phyloP scores from a whole-genome alignment of 192 early-diverging fungal genomes.

The Podila epicladia region DNA sequence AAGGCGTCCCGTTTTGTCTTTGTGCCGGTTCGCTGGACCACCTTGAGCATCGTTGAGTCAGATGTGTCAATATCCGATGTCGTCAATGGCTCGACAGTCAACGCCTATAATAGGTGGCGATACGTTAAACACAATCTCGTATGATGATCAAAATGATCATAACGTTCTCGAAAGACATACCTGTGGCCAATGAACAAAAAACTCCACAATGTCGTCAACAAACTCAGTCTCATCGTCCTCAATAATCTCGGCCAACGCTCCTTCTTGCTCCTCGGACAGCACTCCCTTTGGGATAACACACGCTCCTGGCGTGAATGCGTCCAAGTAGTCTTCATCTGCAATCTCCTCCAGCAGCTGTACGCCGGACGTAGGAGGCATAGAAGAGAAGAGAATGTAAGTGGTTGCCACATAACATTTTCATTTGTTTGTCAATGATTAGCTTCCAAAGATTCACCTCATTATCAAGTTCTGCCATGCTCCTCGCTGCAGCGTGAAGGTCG shows the following conservation, averaged over 20 bases:
- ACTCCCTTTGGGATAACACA: slow-evolving; percentile 27
- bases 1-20: slow-evolving; percentile 13
- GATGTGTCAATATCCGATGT: not conserved
- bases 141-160: not conserved
- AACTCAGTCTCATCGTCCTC: slow-evolving; percentile 2
- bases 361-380: not conserved
- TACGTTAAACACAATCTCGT: no score
- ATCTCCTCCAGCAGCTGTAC: slow-evolving; percentile 28
- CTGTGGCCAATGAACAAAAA: slow-evolving; percentile 42
- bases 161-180: slow-evolving; percentile 1
- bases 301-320: not conserved
- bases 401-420: no score
- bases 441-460: slow-evolving; percentile 9
- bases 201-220: slow-evolving; percentile 38
- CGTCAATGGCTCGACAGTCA: slow-evolving; percentile 5
- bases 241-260: slow-evolving; percentile 24
- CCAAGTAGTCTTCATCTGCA: slow-evolving; percentile 12
- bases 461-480: slow-evolving; percentile 3
- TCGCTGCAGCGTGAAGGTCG: slow-evolving; percentile 16
- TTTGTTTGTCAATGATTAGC: no score
- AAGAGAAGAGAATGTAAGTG: not conserved
- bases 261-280: slow-evolving; percentile 37
- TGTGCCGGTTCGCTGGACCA: slow-evolving; percentile 14
- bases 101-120: not conserved
- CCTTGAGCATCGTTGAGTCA: slow-evolving; percentile 24